A percentile compares a stretch with the other conserved stretches of the same genome.
Evolutionary conservation across 2,329 filamentous ascomycete species (phyloP).

Genomic region (Trichoderma atrobrunneum): DNA sequence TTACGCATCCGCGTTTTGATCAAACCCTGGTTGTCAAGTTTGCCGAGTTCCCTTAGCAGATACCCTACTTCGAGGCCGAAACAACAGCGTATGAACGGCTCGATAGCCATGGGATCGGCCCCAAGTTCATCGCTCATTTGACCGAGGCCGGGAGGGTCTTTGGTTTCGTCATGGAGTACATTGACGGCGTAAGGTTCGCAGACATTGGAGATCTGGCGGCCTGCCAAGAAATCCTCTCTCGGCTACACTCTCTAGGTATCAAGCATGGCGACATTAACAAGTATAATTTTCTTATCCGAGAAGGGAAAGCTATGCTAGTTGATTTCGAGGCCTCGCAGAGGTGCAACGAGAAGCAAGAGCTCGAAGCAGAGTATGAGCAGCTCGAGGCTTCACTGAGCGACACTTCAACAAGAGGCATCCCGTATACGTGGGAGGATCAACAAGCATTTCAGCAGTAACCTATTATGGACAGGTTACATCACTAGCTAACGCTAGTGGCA

Average conservation of each 20-base stretch:
- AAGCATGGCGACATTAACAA: background rate
- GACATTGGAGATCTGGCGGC: background rate
- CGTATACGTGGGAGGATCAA: background rate
- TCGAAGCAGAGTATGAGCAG: background rate
- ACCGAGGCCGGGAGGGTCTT: background rate
- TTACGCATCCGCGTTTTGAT: constrained; percentile 21
- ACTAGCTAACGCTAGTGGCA: background rate
- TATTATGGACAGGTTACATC: background rate
- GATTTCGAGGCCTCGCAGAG: background rate
- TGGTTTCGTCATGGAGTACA: background rate
- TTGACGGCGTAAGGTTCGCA: background rate
- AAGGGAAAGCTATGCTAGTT: background rate
- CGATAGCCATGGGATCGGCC: background rate
- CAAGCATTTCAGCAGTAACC: background rate
- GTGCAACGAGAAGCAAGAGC: background rate
- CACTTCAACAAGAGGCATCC: background rate
- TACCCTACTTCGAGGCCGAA: background rate
- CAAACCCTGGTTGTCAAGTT: background rate
- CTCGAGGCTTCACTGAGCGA: background rate
- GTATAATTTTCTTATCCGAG: background rate
- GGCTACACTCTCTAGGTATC: background rate
- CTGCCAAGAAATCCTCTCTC: background rate
- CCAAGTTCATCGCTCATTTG: background rate
- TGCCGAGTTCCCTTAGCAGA: background rate
- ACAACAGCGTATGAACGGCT: background rate